Conservation (phyloP, 116 monocot species). For the Zostera marina region DNA sequence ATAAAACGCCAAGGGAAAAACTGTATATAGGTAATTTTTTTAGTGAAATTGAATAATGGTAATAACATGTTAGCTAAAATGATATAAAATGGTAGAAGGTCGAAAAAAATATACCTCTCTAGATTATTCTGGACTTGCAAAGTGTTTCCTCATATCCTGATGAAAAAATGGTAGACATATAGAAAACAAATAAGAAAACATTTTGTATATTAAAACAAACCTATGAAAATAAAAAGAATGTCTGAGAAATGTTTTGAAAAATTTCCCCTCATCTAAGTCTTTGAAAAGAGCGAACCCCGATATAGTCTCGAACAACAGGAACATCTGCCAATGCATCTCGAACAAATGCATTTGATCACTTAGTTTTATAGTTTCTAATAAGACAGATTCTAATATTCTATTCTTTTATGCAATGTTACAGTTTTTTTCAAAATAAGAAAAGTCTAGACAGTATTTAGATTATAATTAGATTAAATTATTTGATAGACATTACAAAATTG, state of each 20-base stretch:
- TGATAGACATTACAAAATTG: too few relatives aligned
- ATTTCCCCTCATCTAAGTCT: conserved; percentile 84
- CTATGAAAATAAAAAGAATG: neutral
- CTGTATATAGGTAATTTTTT: too few relatives aligned
- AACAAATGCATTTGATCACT: too few relatives aligned
- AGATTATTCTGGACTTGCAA: conserved; percentile 45
- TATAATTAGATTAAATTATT: too few relatives aligned
- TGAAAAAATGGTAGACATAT: neutral
- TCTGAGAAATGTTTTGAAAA: conserved; percentile 54
- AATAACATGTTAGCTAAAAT: neutral
- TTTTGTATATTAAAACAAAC: neutral
- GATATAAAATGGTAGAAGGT: too few relatives aligned
- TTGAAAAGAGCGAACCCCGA: conserved; percentile 99
- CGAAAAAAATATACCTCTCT: conserved; percentile 54
- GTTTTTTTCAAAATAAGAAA: too few relatives aligned
- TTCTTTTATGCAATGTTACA: too few relatives aligned
- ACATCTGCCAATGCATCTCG: too few relatives aligned
- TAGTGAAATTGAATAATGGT: conserved; percentile 1
- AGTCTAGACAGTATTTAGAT: too few relatives aligned
- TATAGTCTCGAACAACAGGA: conserved; percentile 85
- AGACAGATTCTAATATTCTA: too few relatives aligned
- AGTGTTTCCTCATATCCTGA: conserved; percentile 77
- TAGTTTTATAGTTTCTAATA: too few relatives aligned
- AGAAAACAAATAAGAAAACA: neutral
- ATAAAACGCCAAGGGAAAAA: neutral